A percentile compares a stretch with the other conserved stretches of the same genome.
These are phyloP conservation scores for Xylaria longipes DNA, from an alignment of 495 filamentous ascomycete species.

Conservation along the genomic window DNA sequence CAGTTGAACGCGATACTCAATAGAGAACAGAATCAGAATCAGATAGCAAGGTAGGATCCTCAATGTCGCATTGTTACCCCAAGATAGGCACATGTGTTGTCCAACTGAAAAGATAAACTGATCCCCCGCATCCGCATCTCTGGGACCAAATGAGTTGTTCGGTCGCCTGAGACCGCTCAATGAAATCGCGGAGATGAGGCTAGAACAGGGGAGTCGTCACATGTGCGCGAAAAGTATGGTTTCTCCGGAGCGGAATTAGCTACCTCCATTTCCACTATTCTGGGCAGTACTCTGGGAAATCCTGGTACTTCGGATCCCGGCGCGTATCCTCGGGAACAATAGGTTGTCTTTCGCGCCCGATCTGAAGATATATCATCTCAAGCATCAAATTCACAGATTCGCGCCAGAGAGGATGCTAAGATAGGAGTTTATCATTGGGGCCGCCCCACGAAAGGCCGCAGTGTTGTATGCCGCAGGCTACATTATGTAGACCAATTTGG, in stretches of 20 bases:
- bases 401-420: neutral
- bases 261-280: neutral
- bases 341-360: neutral
- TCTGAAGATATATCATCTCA: neutral
- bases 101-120: neutral
- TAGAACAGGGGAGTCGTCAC: neutral
- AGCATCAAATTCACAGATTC: neutral
- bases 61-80: neutral
- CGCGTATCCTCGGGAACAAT: too few species aligned
- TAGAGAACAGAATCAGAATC: neutral
- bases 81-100: neutral
- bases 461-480: neutral
- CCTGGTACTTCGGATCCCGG: neutral
- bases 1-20: neutral
- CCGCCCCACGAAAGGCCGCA: neutral
- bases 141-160: neutral
- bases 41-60: too few species aligned
- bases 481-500: neutral
- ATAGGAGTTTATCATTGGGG: neutral
- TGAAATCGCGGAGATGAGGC: neutral
- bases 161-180: neutral
- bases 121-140: neutral
- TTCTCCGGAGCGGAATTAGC: slow-evolving; percentile 3
- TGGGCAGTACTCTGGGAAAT: neutral
- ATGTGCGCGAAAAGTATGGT: neutral